Percentiles rank a stretch among this genome's conserved stretches.
phyloP scores from a whole-genome alignment of 208 protist species.

The Leishmania turanica region DNA sequence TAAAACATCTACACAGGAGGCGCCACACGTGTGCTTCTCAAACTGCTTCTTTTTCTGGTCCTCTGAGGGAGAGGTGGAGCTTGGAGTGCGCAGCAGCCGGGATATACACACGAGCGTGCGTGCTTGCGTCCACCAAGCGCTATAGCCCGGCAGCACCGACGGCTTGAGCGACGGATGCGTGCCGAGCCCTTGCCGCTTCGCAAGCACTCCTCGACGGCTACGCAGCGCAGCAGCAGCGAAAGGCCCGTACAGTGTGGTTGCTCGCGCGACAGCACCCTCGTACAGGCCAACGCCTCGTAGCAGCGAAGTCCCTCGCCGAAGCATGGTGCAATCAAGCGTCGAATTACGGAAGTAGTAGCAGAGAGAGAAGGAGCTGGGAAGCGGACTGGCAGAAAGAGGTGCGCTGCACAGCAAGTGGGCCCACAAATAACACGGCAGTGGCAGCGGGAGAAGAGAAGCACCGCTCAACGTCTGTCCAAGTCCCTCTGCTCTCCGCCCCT shows the following conservation, averaged over 20 bases:
- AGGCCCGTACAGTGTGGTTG: background rate
- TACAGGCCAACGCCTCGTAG: constrained; percentile 3
- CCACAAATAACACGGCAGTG: background rate
- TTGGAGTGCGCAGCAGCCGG: constrained; percentile 17
- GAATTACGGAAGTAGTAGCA: background rate
- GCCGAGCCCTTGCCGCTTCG: background rate
- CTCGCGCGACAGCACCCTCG: background rate
- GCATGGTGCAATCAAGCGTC: background rate
- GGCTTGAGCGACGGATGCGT: background rate
- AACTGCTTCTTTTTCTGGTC: constrained; percentile 19
- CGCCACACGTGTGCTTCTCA: background rate
- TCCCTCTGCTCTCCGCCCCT: background rate
- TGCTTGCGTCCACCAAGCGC: constrained; percentile 8
- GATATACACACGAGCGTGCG: constrained; percentile 26
- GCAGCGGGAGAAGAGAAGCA: background rate
- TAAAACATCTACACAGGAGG: background rate
- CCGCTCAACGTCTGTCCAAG: background rate
- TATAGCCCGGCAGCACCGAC: background rate
- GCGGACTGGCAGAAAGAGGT: background rate
- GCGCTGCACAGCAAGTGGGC: background rate
- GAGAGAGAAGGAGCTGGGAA: background rate
- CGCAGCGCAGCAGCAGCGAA: constrained; percentile 3
- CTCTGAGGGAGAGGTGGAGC: constrained; percentile 14
- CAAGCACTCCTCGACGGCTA: constrained; percentile 1
- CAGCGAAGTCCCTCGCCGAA: background rate